phyloP scores from a whole-genome alignment of 257 asterid genomes.

The Penstemon barbatus region DNA sequence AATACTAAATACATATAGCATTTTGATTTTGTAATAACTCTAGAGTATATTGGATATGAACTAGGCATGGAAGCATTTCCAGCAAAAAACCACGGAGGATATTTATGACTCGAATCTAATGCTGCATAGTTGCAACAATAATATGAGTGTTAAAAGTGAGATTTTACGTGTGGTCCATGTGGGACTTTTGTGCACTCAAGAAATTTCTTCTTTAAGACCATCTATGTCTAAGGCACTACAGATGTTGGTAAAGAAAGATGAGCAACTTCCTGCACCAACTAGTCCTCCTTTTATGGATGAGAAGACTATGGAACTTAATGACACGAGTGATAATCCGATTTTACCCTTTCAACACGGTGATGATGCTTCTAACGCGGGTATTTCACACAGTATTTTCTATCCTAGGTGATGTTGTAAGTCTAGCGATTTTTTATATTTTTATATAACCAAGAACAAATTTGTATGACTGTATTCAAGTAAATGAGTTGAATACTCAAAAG shows the following conservation, averaged over 20 bases:
- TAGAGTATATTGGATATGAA: constrained; percentile 4
- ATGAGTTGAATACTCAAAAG: background rate
- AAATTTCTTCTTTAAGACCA: constrained; percentile 57
- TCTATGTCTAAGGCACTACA: constrained; percentile 65
- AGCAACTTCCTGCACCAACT: constrained; percentile 62
- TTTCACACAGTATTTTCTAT: constrained; percentile 61
- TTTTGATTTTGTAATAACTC: background rate
- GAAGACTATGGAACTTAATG: constrained; percentile 55
- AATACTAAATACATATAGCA: background rate
- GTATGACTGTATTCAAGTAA: too few species aligned
- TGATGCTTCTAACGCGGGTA: constrained; percentile 49
- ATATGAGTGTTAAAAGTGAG: constrained; percentile 36
- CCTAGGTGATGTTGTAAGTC: constrained; percentile 46
- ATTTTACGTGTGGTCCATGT: constrained; percentile 56
- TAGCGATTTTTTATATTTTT: too few species aligned
- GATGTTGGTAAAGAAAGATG: constrained; percentile 60
- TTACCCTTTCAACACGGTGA: constrained; percentile 25
- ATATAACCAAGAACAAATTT: too few species aligned
- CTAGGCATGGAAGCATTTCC: constrained; percentile 74
- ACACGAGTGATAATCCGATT: constrained; percentile 25
- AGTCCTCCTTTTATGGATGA: constrained; percentile 72
- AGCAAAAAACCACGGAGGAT: constrained; percentile 48
- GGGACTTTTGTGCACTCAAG: constrained; percentile 72
- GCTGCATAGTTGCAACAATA: constrained; percentile 47
- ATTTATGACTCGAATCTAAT: constrained; percentile 59